Evolutionary conservation across 768 basidiomycete species (phyloP), one percentile per base, ranked within the genome.

Genomic region (Candolleomyces aberdarensis): DNA sequence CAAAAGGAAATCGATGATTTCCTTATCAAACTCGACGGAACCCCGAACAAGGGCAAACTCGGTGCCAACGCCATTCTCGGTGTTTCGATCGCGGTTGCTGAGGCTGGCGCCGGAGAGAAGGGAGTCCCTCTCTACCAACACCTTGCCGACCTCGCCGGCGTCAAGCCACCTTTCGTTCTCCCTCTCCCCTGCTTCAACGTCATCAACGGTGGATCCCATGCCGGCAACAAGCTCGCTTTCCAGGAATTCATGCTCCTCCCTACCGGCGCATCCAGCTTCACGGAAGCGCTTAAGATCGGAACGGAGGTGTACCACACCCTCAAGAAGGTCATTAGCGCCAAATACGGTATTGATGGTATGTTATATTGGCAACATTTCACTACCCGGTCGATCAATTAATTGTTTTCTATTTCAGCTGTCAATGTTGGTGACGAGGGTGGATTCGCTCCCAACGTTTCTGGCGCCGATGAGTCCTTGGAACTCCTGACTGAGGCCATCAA

Each of bases 351-450:
- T 71, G 96, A 99, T 73, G 96, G 96, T 95, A 63, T 59, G 72
- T 53, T 19, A 47, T 50, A 49, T 61, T 52, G 44, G 32, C 56
- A 15, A 46, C 54, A 44, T 58, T 36, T 5, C 11, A 36, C 41
- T 63, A 46, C 19, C 41, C 64, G 61, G 54, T 59, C 52, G 58
- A 47, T 64, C 60, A 66, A 56, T 49, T 14, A 50, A 44, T 29
- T 59, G 57, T 31, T 56, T 65, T 19, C 69, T 59, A 53, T 60
- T 41, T 47, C 63, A 97, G 96, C 96, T 68, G 94, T 95, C 74
- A 99, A 98, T 73, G 96, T 99, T 68, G 97, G 97, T 79, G 97
- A 99, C 68, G 97, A 99, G 83, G 97, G 97, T 79, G 97, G 97
- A 61, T 99, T 99, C 71, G 97, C 97, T 36, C 97, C 97, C 67